These are phyloP conservation scores for Cladosporium sp. DNA, from an alignment of 2,329 filamentous ascomycete genomes.

Conservation along the genomic window DNA sequence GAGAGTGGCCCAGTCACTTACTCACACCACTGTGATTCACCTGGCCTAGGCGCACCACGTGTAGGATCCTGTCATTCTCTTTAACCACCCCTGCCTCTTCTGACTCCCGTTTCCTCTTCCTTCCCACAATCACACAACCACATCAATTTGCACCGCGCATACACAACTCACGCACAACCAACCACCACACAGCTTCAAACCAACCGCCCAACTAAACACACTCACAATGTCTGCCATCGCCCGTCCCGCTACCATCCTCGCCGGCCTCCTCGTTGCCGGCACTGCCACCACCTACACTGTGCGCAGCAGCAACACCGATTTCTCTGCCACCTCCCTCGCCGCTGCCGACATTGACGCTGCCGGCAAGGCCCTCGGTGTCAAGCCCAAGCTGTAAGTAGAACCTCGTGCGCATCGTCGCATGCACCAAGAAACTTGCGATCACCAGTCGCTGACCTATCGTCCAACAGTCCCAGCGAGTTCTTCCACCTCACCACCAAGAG, in stretches of 20 bases:
- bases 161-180: neutral
- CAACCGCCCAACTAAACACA: neutral
- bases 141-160: neutral
- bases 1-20: constrained; percentile 8
- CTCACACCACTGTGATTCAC: constrained; percentile 6
- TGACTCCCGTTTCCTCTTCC: neutral
- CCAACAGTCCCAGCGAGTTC: constrained; percentile 19
- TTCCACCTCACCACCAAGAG: constrained; percentile 18
- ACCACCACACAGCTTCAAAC: neutral
- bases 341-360: constrained; percentile 17
- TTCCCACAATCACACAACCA: neutral
- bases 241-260: constrained; percentile 16
- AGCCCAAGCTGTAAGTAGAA: constrained; percentile 15
- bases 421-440: neutral
- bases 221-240: constrained; percentile 10
- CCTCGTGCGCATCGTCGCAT: neutral
- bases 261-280: constrained; percentile 16
- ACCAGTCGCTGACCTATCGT: neutral
- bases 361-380: constrained; percentile 1
- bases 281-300: constrained; percentile 16
- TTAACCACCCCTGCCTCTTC: neutral
- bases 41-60: constrained; percentile 1
- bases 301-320: constrained; percentile 14
- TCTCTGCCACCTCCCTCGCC: constrained; percentile 17
- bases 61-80: neutral